Evolutionary conservation across 371 early-diverging fungal species (phyloP).

Genomic region (Mycotypha africana): DNA sequence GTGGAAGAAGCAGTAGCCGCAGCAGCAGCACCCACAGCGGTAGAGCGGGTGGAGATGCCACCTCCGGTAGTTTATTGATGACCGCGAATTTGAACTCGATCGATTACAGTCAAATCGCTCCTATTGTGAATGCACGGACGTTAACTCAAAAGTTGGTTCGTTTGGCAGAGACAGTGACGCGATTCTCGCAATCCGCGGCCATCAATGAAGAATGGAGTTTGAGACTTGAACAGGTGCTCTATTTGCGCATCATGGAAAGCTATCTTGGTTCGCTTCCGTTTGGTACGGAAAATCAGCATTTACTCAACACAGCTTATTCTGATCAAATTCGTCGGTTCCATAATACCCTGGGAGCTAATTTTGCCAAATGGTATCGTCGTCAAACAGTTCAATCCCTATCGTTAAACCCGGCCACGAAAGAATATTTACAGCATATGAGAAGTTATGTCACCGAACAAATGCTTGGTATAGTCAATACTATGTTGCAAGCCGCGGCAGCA

Average conservation of each 20-base stretch:
- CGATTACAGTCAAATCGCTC: not conserved
- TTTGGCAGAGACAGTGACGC: conserved; percentile 28
- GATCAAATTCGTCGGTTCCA: conserved; percentile 47
- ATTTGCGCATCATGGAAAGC: conserved; percentile 21
- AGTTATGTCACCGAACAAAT: conserved; percentile 22
- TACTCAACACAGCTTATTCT: conserved; percentile 41
- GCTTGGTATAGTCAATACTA: conserved; percentile 11
- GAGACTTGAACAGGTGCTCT: conserved; percentile 29
- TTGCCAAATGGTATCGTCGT: conserved; percentile 47
- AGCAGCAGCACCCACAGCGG: not conserved
- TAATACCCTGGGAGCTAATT: conserved; percentile 37
- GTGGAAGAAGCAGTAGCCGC: not conserved
- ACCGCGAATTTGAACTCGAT: not conserved
- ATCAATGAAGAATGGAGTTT: conserved; percentile 14
- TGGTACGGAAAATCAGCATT: conserved; percentile 43
- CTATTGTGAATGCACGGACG: conserved; percentile 28
- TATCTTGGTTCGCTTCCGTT: conserved; percentile 40
- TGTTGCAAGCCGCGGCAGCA: conserved; percentile 4
- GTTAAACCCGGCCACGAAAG: conserved; percentile 42
- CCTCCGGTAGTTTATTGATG: not conserved
- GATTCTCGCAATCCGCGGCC: conserved; percentile 19
- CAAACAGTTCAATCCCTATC: conserved; percentile 46
- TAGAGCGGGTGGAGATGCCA: no score
- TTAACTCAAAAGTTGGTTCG: conserved; percentile 33
- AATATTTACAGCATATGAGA: conserved; percentile 31